Base-by-base conservation (phyloP, 352 stramenopile species). In the Phytophthora crassamura region DNA sequence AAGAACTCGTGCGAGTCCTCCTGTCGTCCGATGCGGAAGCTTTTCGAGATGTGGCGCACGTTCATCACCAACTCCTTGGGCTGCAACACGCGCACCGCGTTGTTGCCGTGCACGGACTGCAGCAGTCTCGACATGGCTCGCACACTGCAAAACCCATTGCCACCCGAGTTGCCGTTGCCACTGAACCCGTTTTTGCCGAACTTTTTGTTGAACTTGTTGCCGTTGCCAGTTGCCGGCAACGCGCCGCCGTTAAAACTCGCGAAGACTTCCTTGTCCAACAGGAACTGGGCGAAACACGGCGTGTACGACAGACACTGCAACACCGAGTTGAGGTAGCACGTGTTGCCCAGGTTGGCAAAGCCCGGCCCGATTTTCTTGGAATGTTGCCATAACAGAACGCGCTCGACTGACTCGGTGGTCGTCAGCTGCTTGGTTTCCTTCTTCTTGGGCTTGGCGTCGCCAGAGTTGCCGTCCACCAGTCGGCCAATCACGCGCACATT, bases 261-360 rank as follows among this genome's bases (percentile, higher is more conserved):
- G 25, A 80, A 65, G 11, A 80, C 67, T 5, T 81, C 69, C 32
- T 89, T 86, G 18, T 88, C 64, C 15, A 99, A 62, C 75, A 99
- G 91, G 49, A 86, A 90, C 67, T 95, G 86, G 12, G 76, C 83
- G n/a, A 95, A 87, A 57, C 75, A 78, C 16, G 86, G 86, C 64
- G 86, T 93, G 68, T 95, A 93, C 41, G 62, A 63, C 28, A 95
- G 77, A 64, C 91, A 98, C 68, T 98, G 93, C 67, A 98, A 76
- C 69, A 92, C 86, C 50, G 93, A 96, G 75, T 98, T 98, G 58
- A 98, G 84, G 77, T 97, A 98, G 79, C 94, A 98, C 64, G 94
- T 98, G 77, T 98, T 98, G 69, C 94, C 94, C 20, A 98, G 77
- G 71, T 98, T 98, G 45, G 84, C 82, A 46, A 95, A 78, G 10